Conservation (phyloP, 768 basidiomycete genomes). For the Mycena belliarum region DNA sequence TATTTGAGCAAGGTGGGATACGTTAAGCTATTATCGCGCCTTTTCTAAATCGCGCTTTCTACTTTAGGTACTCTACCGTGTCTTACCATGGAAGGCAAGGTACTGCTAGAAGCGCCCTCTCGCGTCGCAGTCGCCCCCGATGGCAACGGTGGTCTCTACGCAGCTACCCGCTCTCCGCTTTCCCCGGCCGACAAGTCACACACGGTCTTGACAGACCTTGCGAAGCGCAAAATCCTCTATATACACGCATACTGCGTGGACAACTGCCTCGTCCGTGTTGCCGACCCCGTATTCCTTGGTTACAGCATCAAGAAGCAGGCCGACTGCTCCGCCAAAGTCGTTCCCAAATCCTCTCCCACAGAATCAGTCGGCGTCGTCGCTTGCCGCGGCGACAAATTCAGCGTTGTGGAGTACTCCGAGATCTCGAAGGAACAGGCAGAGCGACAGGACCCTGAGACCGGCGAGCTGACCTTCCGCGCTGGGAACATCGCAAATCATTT, state of each 20-base stretch:
- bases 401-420: constrained; percentile 97
- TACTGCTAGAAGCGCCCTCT: constrained; percentile 78
- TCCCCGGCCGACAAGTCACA: constrained; percentile 55
- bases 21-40: constrained; percentile 9
- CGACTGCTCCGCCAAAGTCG: constrained; percentile 95
- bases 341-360: constrained; percentile 81
- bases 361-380: constrained; percentile 97
- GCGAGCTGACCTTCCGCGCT: constrained; percentile 87
- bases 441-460: constrained; percentile 62
- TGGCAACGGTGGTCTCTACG: constrained; percentile 97
- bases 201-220: constrained; percentile 85
- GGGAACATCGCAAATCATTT: constrained; percentile 99
- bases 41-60: constrained; percentile 10
- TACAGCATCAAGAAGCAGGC: constrained; percentile 88
- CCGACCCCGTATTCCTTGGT: constrained; percentile 96
- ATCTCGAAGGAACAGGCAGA: constrained; percentile 88
- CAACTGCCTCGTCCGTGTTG: constrained; percentile 97
- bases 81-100: constrained; percentile 90
- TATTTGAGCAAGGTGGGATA: constrained; percentile 92
- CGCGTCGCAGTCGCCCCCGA: constrained; percentile 94
- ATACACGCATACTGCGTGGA: constrained; percentile 97
- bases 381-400: constrained; percentile 76
- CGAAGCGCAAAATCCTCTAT: constrained; percentile 74
- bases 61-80: constrained; percentile 89
- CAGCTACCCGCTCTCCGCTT: constrained; percentile 82